Conservation (phyloP, 305 asterid species). For the Solanum hybrid region DNA sequence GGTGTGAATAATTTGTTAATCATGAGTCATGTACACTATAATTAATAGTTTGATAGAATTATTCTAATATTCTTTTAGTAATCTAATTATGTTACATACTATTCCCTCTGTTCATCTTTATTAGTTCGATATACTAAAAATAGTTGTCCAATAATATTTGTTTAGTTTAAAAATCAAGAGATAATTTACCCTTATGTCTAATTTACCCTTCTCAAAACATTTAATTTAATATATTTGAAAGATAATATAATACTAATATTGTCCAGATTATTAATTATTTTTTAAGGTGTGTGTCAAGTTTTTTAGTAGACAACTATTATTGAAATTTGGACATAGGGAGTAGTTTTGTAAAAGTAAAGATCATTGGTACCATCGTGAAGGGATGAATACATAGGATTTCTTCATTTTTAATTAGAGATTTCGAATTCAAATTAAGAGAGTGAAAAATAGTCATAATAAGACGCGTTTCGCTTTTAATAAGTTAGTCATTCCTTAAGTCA, state of each 20-base stretch:
- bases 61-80: neutral
- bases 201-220: no score
- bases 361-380: neutral
- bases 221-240: no score
- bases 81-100: neutral
- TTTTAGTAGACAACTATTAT: no score
- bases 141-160: no score
- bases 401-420: no score
- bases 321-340: fast-evolving
- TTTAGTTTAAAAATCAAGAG: neutral
- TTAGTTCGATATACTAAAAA: fast-evolving
- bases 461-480: no score
- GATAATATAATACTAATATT: no score
- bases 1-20: neutral
- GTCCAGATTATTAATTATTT: no score
- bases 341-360: neutral
- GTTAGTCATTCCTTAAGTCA: neutral
- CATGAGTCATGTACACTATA: no score
- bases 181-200: no score
- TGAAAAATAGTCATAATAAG: no score
- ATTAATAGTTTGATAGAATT: neutral
- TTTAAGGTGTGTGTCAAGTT: no score
- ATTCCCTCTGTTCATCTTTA: fast-evolving
- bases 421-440: fast-evolving
- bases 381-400: neutral